Evolutionary conservation across 139 green algal genomes (phyloP), one percentile per base, ranked within the genome.

Genomic region (Chlamydomonas sp.): DNA sequence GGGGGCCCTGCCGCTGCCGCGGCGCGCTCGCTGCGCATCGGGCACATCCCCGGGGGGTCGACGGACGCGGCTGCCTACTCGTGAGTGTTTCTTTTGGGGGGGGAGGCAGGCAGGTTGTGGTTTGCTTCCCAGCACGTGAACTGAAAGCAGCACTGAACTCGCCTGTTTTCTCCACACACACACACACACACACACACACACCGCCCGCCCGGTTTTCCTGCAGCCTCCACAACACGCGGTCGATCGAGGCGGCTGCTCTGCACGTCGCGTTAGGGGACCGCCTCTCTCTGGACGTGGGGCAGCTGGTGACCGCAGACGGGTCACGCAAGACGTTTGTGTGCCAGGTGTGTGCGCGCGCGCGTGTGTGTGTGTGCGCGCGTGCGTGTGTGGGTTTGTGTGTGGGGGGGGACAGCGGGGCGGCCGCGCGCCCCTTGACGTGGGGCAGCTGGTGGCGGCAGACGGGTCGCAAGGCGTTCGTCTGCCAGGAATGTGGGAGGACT

Each of bases 201-300:
- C 43, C 13, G 16, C 43, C 43, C 16, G 43, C 54, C 22, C 26
- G 22, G 20, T 30, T 35, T 35, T 6, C 54, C 54, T 50, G 0
- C 78, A 90, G 84, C 35, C 58, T 95, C 35, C 83, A 96, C 43
- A 92, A 92, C 69, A 87, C 78, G 0, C 80, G 92, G 13, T 80
- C 59, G 13, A 54, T 79, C 2, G 78, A 84, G 37, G 84, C 91
- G 1, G 90, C 92, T 1, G 84, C 88, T 4, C 80, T 96, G 69
- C 90, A 96, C 75, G 82, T 95, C 8, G 84, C 80, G 4, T 69
- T 97, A 37, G 92, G 92, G 0, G 90, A 97, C 78, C 79, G 83
- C 48, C 79, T 80, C 54, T 59, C 77, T 0, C 68, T 97, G 48
- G 92, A 97, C 65, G 79, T 92, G 22, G 85, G 86, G 38, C 67